Evolutionary conservation across 257 asterid genomes (phyloP).

Genomic region (Nicotiana sylvestris): DNA sequence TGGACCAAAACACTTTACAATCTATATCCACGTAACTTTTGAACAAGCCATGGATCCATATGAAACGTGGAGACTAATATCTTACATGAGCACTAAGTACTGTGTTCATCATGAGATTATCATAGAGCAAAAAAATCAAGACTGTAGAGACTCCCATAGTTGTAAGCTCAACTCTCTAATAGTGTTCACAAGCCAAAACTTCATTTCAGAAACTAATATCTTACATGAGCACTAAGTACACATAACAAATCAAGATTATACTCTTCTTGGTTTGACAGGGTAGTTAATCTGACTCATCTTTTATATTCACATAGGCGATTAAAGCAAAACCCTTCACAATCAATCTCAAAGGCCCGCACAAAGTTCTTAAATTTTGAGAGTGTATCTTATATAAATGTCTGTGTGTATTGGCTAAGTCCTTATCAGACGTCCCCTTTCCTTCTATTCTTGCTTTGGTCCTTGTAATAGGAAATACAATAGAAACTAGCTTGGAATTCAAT

Average conservation of each 20-base stretch:
- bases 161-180: not conserved
- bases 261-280: not conserved
- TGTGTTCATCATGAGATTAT: not conserved
- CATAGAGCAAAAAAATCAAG: not conserved
- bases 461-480: not conserved
- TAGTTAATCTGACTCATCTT: not conserved
- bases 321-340: not conserved
- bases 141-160: not conserved
- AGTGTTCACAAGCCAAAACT: constrained; percentile 4
- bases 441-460: not conserved
- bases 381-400: not conserved
- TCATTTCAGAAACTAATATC: not conserved
- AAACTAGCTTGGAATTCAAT: not conserved
- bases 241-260: not conserved
- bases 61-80: no score
- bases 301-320: not conserved
- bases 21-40: not conserved
- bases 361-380: not conserved
- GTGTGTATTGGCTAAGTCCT: not conserved
- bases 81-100: not conserved
- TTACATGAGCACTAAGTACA: not conserved
- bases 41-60: not conserved
- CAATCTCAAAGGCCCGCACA: not conserved
- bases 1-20: not conserved
- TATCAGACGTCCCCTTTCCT: not conserved